Evolutionary conservation across 148 eudicot species (phyloP).

Genomic region (Cornus suecica): DNA sequence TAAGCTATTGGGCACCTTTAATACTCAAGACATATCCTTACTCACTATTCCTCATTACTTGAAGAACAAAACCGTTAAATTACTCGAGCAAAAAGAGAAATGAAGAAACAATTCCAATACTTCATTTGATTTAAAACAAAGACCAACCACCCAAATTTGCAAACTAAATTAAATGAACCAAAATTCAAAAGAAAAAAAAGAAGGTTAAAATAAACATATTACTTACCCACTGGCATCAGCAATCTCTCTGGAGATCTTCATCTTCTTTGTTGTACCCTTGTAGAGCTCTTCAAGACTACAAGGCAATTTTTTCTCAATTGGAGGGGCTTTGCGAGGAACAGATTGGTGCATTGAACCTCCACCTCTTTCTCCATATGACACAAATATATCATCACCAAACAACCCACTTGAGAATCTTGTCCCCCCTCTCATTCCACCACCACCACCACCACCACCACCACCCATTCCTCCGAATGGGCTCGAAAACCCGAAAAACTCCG

Average conservation of each 20-base stretch:
- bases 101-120: background rate
- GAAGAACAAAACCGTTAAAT: background rate
- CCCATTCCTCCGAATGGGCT: constrained; percentile 52
- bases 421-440: constrained; percentile 49
- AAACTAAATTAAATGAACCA: background rate
- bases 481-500: constrained; percentile 64
- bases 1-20: too few relatives aligned
- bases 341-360: constrained; percentile 41
- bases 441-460: constrained; percentile 21
- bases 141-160: background rate
- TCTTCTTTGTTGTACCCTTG: constrained; percentile 44
- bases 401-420: constrained; percentile 34
- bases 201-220: background rate
- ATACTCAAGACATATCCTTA: too few relatives aligned
- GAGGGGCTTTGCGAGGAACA: constrained; percentile 37
- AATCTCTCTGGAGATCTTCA: constrained; percentile 49
- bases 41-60: background rate
- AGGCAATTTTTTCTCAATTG: constrained; percentile 37
- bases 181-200: background rate
- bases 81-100: background rate
- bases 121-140: too few relatives aligned
- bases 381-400: constrained; percentile 47
- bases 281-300: constrained; percentile 48
- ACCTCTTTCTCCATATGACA: constrained; percentile 28
- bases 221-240: constrained; percentile 42